phyloP scores from a whole-genome alignment of 2,329 filamentous ascomycete genomes.

The Achaetomium macrosporum region DNA sequence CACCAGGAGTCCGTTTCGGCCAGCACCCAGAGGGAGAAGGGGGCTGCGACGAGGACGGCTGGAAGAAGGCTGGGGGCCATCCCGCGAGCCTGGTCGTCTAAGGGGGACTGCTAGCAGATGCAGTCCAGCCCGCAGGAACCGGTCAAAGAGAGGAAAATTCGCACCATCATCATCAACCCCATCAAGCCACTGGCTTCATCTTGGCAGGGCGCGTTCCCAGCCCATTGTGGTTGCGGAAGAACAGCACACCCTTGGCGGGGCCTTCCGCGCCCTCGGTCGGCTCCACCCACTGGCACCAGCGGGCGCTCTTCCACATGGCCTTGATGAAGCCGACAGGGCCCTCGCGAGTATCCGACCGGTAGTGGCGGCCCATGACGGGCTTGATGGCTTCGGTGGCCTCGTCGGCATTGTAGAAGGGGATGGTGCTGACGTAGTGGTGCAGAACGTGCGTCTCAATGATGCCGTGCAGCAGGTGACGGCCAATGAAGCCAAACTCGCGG shows the following conservation, averaged over 20 bases:
- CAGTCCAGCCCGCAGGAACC: too few relatives aligned
- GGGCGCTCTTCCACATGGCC: conserved; percentile 72
- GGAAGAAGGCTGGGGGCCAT: too few relatives aligned
- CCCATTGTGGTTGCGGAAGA: conserved; percentile 93
- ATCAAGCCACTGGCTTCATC: conserved; percentile 15
- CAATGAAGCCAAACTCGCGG: conserved; percentile 94
- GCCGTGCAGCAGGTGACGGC: conserved; percentile 83
- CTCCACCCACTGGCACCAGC: conserved; percentile 97
- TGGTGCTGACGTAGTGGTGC: conserved; percentile 94
- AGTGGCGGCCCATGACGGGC: conserved; percentile 91
- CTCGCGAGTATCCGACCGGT: conserved; percentile 73
- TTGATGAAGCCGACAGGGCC: conserved; percentile 78
- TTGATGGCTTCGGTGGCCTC: conserved; percentile 93
- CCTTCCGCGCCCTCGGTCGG: conserved; percentile 75
- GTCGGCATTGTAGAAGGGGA: conserved; percentile 94
- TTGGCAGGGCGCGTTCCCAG: conserved; percentile 54
- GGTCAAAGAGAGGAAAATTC: not conserved
- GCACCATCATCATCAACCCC: not conserved
- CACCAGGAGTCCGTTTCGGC: too few relatives aligned
- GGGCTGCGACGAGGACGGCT: too few relatives aligned
- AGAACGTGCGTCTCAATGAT: conserved; percentile 98
- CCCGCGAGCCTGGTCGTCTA: too few relatives aligned
- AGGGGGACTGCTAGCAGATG: too few relatives aligned
- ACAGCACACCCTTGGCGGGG: conserved; percentile 76
- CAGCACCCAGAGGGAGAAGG: too few relatives aligned